Conservation (phyloP, 352 stramenopile species). For the Pythium scleroteichum region DNA sequence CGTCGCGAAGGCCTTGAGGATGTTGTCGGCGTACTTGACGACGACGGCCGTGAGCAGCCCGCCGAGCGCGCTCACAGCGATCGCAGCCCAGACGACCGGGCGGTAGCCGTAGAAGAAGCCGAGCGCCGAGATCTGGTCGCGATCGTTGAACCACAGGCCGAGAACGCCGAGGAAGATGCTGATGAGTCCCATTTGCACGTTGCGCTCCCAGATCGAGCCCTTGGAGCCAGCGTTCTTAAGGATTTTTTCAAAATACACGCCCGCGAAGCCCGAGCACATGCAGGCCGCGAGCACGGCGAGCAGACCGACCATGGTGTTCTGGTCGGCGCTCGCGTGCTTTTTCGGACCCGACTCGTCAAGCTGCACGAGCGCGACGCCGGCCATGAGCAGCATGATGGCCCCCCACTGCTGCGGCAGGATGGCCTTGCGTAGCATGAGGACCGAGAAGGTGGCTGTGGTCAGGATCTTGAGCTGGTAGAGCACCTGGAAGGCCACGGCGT, state of each 20-base stretch:
- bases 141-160: slow-evolving; percentile 67
- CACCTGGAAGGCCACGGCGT: slow-evolving; percentile 79
- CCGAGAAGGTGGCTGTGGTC: slow-evolving; percentile 84
- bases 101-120: slow-evolving; percentile 88
- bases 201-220: slow-evolving; percentile 78
- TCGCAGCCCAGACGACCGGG: slow-evolving; percentile 72
- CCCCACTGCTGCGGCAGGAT: slow-evolving; percentile 80
- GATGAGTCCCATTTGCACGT: slow-evolving; percentile 82
- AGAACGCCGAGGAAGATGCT: slow-evolving; percentile 59
- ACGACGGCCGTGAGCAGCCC: slow-evolving; percentile 81
- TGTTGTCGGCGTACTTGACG: slow-evolving; percentile 88
- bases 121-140: slow-evolving; percentile 42
- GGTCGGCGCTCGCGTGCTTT: slow-evolving; percentile 22
- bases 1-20: slow-evolving; percentile 86
- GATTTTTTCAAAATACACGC: slow-evolving; percentile 89
- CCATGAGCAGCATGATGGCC: slow-evolving; percentile 79
- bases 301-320: slow-evolving; percentile 71
- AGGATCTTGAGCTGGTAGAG: slow-evolving; percentile 90
- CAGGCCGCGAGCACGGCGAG: slow-evolving; percentile 69
- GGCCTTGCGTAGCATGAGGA: slow-evolving; percentile 67
- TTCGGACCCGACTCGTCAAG: slow-evolving; percentile 45
- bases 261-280: slow-evolving; percentile 81
- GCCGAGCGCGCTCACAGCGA: slow-evolving; percentile 66
- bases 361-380: slow-evolving; percentile 77
- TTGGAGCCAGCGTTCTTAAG: slow-evolving; percentile 67